Evolutionary conservation across 2,329 filamentous ascomycete species (phyloP), one percentile per base, ranked within the genome.

Genomic region (Aaosphaeria arxii): DNA sequence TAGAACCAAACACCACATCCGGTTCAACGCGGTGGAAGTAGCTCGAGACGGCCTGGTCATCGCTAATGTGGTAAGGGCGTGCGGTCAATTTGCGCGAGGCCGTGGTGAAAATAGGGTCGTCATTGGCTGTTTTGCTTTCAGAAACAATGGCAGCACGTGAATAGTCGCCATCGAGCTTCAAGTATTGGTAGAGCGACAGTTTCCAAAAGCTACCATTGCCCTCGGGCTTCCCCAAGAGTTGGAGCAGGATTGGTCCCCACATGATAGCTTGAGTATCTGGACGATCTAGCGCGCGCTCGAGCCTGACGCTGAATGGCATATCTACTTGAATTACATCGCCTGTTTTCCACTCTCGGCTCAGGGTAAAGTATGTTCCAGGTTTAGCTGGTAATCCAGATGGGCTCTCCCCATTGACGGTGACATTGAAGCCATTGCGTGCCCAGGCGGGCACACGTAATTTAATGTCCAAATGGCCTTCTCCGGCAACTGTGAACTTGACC

Each of bases 371-470:
- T 0, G 70, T 62, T 1, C 76, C 74, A 0, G 76, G 58, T 0
- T 53, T 60, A 0, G 59, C 46, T 0, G 49, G 47, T 5, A 72
- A 53, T 0, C 56, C 39, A 24, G 39, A 51, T 6, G 52, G 36
- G 0, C 50, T 50, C 28, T 71, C 51, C 1, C 71, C 75, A 46
- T 80, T 80, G 30, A 80, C 54, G 1, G 55, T 56, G 43, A 80
- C 33, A 11, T 9, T 65, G 0, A 61, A 58, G 0, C 75, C 74
- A 0, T 57, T 64, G 0, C 62, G 57, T 0, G 75, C 69, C 77
- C 77, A 80, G 0, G 67, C 61, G 0, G 77, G 77, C 29, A 80
- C 75, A 17, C 77, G 73, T n/a, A 80, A 63, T 3, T 62, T 61
- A 31, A 77, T 60, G 4, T 65, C 66, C 48, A 64, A 71, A 5